These are phyloP conservation scores for Metschnikowia similis DNA, from an alignment of 805 yeast species.

Conservation along the genomic window DNA sequence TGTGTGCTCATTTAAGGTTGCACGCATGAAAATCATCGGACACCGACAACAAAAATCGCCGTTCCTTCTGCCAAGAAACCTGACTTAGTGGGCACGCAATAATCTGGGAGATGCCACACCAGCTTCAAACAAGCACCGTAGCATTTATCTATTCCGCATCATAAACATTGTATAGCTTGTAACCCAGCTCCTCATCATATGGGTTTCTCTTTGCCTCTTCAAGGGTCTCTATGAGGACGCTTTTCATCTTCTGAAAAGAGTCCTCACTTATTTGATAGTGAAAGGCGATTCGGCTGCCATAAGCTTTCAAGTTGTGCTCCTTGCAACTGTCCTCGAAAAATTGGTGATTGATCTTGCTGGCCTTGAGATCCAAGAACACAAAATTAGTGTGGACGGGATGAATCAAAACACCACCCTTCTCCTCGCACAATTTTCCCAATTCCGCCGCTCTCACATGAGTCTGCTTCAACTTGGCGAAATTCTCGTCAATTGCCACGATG, in stretches of 20 bases:
- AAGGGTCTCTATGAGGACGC: slow-evolving; percentile 13
- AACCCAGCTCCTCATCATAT: slow-evolving; percentile 5
- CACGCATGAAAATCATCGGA: not conserved
- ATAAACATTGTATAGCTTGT: slow-evolving; percentile 10
- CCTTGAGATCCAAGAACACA: slow-evolving; percentile 35
- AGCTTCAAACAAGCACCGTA: too few species aligned
- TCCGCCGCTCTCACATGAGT: slow-evolving; percentile 35
- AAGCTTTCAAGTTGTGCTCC: slow-evolving; percentile 16
- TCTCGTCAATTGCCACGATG: slow-evolving; percentile 37
- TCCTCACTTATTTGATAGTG: slow-evolving; percentile 34
- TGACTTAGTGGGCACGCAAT: not conserved
- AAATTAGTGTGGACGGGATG: slow-evolving; percentile 41
- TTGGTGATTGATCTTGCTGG: slow-evolving; percentile 26
- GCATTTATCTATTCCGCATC: not conserved
- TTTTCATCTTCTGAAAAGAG: slow-evolving; percentile 25
- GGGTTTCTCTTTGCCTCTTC: slow-evolving; percentile 17
- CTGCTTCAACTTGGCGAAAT: slow-evolving; percentile 26
- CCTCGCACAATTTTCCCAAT: slow-evolving; percentile 29
- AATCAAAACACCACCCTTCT: slow-evolving; percentile 27
- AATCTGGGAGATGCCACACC: not conserved
- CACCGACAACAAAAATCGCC: not conserved
- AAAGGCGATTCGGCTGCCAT: slow-evolving; percentile 25
- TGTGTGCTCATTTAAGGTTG: not conserved
- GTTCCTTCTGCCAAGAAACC: not conserved
- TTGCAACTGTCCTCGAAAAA: slow-evolving; percentile 20